phyloP scores from a whole-genome alignment of 2,329 filamentous ascomycete genomes.

The Fusarium clavum region DNA sequence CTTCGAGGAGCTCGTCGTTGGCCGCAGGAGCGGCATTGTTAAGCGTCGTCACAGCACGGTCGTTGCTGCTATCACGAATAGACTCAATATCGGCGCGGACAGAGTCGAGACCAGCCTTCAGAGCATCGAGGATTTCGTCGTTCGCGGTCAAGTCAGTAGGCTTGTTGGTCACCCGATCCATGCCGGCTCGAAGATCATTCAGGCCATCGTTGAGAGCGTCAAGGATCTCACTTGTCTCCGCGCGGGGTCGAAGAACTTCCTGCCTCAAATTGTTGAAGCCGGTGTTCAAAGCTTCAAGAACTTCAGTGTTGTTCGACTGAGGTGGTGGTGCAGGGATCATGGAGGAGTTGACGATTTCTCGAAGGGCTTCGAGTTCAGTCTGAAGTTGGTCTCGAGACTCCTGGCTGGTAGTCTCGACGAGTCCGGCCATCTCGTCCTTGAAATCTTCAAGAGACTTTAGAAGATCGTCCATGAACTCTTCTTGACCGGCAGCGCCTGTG shows the following conservation, averaged over 20 bases:
- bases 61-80: slow-evolving; percentile 70
- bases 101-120: slow-evolving; percentile 82
- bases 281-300: slow-evolving; percentile 76
- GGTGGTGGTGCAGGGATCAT: slow-evolving; percentile 67
- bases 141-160: slow-evolving; percentile 85
- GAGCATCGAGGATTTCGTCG: slow-evolving; percentile 88
- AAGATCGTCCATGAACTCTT: slow-evolving; percentile 80
- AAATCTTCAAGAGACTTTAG: slow-evolving; percentile 73
- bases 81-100: slow-evolving; percentile 83
- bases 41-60: slow-evolving; percentile 60
- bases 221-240: slow-evolving; percentile 86
- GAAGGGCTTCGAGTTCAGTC: slow-evolving; percentile 83
- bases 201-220: slow-evolving; percentile 92
- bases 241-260: slow-evolving; percentile 75
- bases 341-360: slow-evolving; percentile 79
- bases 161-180: slow-evolving; percentile 82
- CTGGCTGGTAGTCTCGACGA: slow-evolving; percentile 63
- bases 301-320: slow-evolving; percentile 67
- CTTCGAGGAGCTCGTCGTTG: slow-evolving; percentile 89
- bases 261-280: slow-evolving; percentile 80
- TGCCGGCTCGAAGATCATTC: slow-evolving; percentile 77
- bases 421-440: slow-evolving; percentile 73
- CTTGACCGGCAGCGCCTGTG: slow-evolving; percentile 75
- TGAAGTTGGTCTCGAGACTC: slow-evolving; percentile 74
- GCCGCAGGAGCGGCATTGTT: slow-evolving; percentile 61